These are phyloP conservation scores for Sclerotinia borealis DNA, from an alignment of 2,329 filamentous ascomycete species.

Conservation along the genomic window DNA sequence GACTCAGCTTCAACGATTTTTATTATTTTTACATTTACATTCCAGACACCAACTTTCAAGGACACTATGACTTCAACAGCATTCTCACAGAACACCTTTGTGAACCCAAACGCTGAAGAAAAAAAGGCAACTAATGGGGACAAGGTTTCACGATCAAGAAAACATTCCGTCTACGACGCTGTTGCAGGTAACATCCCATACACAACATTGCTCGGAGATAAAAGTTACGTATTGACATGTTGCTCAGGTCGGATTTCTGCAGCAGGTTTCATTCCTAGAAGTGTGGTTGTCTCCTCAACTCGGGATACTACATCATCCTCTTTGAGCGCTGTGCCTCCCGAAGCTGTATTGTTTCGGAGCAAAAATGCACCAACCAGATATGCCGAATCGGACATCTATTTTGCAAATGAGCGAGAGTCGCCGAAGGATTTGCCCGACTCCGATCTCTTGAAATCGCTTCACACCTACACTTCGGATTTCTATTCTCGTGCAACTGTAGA, in stretches of 20 bases:
- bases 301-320: conserved; percentile 31
- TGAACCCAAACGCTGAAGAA: conserved; percentile 14
- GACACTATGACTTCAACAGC: conserved; percentile 26
- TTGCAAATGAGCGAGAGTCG: conserved; percentile 53
- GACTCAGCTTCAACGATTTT: not conserved
- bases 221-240: conserved; percentile 4
- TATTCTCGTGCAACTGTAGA: conserved; percentile 41
- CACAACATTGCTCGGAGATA: not conserved
- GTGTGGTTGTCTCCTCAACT: conserved; percentile 22
- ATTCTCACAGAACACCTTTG: conserved; percentile 19
- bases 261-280: conserved; percentile 37
- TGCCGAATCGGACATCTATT: conserved; percentile 66
- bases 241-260: conserved; percentile 37
- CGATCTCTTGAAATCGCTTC: conserved; percentile 63
- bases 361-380: conserved; percentile 59
- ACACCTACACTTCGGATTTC: conserved; percentile 61
- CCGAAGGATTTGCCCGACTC: conserved; percentile 55
- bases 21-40: not conserved
- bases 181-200: conserved; percentile 52
- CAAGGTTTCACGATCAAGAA: conserved; percentile 27
- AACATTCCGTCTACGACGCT: conserved; percentile 63
- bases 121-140: conserved; percentile 19
- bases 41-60: not conserved
- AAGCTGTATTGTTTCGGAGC: conserved; percentile 64
- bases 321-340: conserved; percentile 48